phyloP scores from a whole-genome alignment of 2,329 filamentous ascomycete species.

The Fusarium protoensiforme region DNA sequence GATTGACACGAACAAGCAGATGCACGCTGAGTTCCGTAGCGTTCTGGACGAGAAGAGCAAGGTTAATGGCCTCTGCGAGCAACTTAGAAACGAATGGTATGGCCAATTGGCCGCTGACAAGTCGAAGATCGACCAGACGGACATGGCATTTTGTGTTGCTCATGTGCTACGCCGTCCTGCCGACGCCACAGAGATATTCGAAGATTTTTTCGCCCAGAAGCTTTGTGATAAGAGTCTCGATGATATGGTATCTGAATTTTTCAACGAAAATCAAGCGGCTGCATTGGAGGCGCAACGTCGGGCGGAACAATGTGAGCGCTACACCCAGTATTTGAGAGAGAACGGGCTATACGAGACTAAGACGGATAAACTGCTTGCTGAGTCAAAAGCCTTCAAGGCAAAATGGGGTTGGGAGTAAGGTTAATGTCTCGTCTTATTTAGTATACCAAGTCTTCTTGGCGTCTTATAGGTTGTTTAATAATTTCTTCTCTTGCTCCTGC shows the following conservation, averaged over 20 bases:
- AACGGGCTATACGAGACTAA: conserved; percentile 28
- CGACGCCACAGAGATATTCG: conserved; percentile 22
- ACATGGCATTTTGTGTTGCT: conserved; percentile 23
- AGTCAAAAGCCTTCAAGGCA: conserved; percentile 21
- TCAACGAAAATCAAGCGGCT: conserved; percentile 10
- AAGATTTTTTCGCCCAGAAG: conserved; percentile 14
- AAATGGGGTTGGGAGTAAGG: conserved; percentile 18
- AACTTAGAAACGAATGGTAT: conserved; percentile 29
- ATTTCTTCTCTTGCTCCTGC: neutral
- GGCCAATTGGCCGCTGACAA: neutral
- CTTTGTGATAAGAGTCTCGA: conserved; percentile 9
- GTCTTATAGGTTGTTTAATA: neutral
- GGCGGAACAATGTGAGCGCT: conserved; percentile 27
- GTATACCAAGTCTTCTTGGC: neutral
- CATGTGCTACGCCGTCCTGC: conserved; percentile 24
- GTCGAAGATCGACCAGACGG: neutral
- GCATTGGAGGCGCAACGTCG: conserved; percentile 21
- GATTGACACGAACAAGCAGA: conserved; percentile 7
- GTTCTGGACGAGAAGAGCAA: conserved; percentile 23
- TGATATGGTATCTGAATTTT: conserved; percentile 25
- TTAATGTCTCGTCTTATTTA: neutral
- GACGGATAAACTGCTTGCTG: conserved; percentile 16
- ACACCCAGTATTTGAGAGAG: conserved; percentile 27
- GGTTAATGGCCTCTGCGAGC: neutral
- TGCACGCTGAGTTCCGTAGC: conserved; percentile 18